Conservation (phyloP, 2,329 filamentous ascomycete species). For the Emergomyces africanus region DNA sequence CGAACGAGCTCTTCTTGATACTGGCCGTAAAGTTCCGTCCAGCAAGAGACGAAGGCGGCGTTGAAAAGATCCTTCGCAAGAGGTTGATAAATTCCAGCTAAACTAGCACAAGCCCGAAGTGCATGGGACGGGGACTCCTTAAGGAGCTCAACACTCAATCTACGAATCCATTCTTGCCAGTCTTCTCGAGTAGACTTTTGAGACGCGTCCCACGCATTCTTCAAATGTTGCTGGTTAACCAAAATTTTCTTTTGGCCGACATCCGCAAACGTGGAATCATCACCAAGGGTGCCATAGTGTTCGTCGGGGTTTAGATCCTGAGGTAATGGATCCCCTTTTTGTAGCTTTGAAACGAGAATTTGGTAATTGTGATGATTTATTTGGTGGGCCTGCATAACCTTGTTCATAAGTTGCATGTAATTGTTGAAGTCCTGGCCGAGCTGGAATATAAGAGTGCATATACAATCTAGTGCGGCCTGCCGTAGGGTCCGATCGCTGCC, state of each 20-base stretch:
- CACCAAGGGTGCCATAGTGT: slow-evolving; percentile 61
- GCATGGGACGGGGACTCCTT: slow-evolving; percentile 95
- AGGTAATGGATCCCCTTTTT: slow-evolving; percentile 88
- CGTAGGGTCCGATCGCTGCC: slow-evolving; percentile 61
- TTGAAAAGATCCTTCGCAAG: slow-evolving; percentile 94
- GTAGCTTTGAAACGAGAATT: slow-evolving; percentile 78
- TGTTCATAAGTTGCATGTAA: slow-evolving; percentile 88
- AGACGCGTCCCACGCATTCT: slow-evolving; percentile 92
- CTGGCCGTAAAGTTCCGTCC: slow-evolving; percentile 93
- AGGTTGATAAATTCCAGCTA: slow-evolving; percentile 84
- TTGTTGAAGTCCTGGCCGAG: slow-evolving; percentile 90
- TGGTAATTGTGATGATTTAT: slow-evolving; percentile 88
- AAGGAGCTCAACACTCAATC: slow-evolving; percentile 89
- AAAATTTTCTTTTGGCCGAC: slow-evolving; percentile 86
- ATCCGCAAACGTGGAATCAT: slow-evolving; percentile 72
- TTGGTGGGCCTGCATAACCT: slow-evolving; percentile 61
- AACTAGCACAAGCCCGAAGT: slow-evolving; percentile 76
- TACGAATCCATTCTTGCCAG: slow-evolving; percentile 97
- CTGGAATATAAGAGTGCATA: slow-evolving; percentile 92
- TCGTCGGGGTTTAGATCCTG: slow-evolving; percentile 85
- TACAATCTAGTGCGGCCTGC: slow-evolving; percentile 75
- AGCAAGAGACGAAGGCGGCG: slow-evolving; percentile 96
- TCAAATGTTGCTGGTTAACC: slow-evolving; percentile 94
- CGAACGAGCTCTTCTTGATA: slow-evolving; percentile 95
- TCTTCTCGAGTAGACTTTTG: slow-evolving; percentile 97